Base-by-base conservation (phyloP, 352 stramenopile species). In the Pythium sukuiense region DNA sequence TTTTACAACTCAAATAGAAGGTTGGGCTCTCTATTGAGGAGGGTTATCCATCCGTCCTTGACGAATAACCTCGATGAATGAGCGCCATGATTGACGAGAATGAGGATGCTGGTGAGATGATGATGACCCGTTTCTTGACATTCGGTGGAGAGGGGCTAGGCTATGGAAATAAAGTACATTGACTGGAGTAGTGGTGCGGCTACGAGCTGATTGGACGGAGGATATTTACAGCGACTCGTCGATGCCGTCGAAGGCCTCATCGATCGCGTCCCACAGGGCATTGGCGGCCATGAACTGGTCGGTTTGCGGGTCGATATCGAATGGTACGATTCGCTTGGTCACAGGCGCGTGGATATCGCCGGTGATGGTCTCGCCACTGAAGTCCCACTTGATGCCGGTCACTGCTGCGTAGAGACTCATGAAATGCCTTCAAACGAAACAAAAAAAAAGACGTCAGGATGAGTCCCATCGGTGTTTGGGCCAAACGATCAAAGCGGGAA, bases 361-460 rank as follows among this genome's bases (percentile, higher is more conserved):
- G 50, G 67, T 78, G 63, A 91, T 77, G 11, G 77, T 70, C 11
- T 65, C 32, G 16, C 67, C 73, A n/a, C 68, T 81, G 46, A 92
- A 89, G 48, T 90, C 79, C 83, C 83, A 93, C 65, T 87, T 88
- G 76, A 93, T 93, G 39, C 85, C 83, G 6, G 83, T 92, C 13
- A 92, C 71, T 6, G 81, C 81, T 3, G 85, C 85, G 41, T 89
- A 91, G 24, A 93, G 65, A 27, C 81, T 87, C 81, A 93, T 92
- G 58, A 88, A 80, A 54, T 90, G 85, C 53, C 85, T 11, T 16
- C 27, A 7, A 35, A 35, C 32, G 8, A 0, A 33, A 16, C 39
- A n/a, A 43, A 62, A 24, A 24, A 24, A 24, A 24, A 0, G 20
- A 24, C 20, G 20, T 24, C 20, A 24, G 20, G 20, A 24, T 24